These are phyloP conservation scores for Gillenia trifoliata DNA, from an alignment of 306 rosid genomes.

Conservation along the genomic window DNA sequence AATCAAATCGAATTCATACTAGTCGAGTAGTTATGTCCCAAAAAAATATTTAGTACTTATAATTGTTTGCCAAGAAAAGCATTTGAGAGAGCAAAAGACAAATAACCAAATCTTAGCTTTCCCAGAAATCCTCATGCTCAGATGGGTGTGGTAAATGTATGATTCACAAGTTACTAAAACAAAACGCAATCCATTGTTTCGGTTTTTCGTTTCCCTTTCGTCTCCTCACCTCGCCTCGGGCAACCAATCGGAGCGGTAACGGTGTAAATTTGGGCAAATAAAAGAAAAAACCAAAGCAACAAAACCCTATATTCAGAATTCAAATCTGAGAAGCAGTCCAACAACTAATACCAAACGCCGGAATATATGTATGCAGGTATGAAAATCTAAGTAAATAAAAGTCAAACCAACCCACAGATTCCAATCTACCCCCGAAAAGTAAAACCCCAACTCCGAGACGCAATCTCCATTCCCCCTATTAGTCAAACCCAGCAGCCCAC, in stretches of 20 bases:
- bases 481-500: conserved; percentile 27
- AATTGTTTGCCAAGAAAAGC: not conserved
- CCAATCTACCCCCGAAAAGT: not conserved
- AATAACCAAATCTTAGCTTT: not conserved
- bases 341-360: conserved; percentile 21
- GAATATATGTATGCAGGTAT: not conserved
- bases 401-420: conserved; percentile 22
- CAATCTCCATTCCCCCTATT: not conserved
- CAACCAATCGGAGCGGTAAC: not conserved
- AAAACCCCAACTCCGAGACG: conserved; percentile 28
- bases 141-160: too few species aligned
- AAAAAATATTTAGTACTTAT: not conserved
- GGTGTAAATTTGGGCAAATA: not conserved
- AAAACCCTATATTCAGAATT: conserved; percentile 1
- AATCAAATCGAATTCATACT: not conserved
- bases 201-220: not conserved
- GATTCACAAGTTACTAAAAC: not conserved
- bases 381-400: not conserved
- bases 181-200: not conserved
- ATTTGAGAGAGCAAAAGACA: not conserved
- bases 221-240: conserved; percentile 1
- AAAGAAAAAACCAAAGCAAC: not conserved
- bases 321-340: conserved; percentile 17
- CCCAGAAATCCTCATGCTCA: too few species aligned
- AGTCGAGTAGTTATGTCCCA: not conserved